A percentile compares a stretch with the other conserved stretches of the same genome.
phyloP scores from a whole-genome alignment of 129 eudicot species.

The Chrysanthemum seticuspe region DNA sequence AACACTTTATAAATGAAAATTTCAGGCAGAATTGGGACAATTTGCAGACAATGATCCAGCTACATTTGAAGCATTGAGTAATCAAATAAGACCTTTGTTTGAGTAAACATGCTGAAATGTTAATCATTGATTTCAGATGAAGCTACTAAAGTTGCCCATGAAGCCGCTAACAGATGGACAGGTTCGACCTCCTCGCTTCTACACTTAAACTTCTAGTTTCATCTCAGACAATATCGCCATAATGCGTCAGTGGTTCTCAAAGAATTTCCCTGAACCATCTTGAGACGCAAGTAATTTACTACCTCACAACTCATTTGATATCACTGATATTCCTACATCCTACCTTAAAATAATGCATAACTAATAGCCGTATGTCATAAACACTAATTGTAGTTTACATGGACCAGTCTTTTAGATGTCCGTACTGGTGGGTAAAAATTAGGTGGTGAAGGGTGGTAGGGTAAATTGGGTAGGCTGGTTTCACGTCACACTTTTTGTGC shows the following conservation, averaged over 20 bases:
- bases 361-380: neutral
- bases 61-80: slow-evolving; percentile 87
- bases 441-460: too few relatives aligned
- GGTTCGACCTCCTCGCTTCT: slow-evolving; percentile 41
- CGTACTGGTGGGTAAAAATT: too few relatives aligned
- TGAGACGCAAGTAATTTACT: neutral
- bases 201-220: slow-evolving; percentile 1
- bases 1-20: slow-evolving; percentile 4
- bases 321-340: neutral
- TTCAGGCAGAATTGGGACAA: slow-evolving; percentile 80
- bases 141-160: slow-evolving; percentile 82
- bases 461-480: neutral
- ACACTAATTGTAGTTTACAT: too few relatives aligned
- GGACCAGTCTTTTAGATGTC: neutral
- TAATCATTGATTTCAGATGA: slow-evolving; percentile 47
- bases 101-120: neutral
- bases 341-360: slow-evolving; percentile 2
- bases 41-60: slow-evolving; percentile 98
- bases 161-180: slow-evolving; percentile 99
- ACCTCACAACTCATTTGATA: neutral
- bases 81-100: slow-evolving; percentile 29
- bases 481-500: neutral
- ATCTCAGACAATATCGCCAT: slow-evolving; percentile 64
- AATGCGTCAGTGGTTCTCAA: slow-evolving; percentile 87
- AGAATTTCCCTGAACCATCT: slow-evolving; percentile 35